Base-by-base conservation (phyloP, 2,329 filamentous ascomycete genomes). In the Domatiomyces globalis region DNA sequence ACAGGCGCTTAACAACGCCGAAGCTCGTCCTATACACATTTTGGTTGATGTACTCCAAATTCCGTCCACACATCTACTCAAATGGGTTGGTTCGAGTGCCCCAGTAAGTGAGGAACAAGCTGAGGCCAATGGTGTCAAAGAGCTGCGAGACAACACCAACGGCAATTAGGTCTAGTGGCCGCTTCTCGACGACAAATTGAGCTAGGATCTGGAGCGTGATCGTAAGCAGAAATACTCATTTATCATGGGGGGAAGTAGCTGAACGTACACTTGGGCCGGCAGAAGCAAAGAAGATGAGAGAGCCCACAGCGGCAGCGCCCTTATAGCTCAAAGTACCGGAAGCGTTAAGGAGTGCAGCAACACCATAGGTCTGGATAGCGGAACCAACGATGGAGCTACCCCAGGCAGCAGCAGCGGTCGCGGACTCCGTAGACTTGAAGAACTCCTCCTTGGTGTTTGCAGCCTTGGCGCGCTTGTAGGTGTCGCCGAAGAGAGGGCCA, bases 371-470 rank as follows among this genome's bases (percentile, higher is more conserved):
- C 76, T 95, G 88, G 55, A 95, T 72, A 54, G 84, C 87, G 52
- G 87, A 92, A 67, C 92, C 92, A 66, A 88, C 75, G 56, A 96
- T 78, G 43, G 88, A 92, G 59, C 85, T 90, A 67, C 89, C 87
- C 84, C 86, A 95, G 60, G 88, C 85, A 54, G 88, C 79, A 58
- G 86, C 89, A 59, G 89, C 88, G 55, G 85, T 84, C 56, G 84
- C 81, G 58, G 90, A 85, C 76, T 96, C 90, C 78, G 88, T 90
- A 62, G 87, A 94, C 71, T 84, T 84, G 71, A 94, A 73, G 73
- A 95, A 96, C 74, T 96, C 90, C 74, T 96, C 89, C 76, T 92
- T 94, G 65, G 84, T 86, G 80, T 94, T 90, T 69, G 90, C 81
- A 55, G 80, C 74, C 78, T 94, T 89, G 61, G 90, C 89, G 62